These are phyloP conservation scores for Ananas comosus DNA, from an alignment of 176 grass and related monocot genomes.

Conservation along the genomic window DNA sequence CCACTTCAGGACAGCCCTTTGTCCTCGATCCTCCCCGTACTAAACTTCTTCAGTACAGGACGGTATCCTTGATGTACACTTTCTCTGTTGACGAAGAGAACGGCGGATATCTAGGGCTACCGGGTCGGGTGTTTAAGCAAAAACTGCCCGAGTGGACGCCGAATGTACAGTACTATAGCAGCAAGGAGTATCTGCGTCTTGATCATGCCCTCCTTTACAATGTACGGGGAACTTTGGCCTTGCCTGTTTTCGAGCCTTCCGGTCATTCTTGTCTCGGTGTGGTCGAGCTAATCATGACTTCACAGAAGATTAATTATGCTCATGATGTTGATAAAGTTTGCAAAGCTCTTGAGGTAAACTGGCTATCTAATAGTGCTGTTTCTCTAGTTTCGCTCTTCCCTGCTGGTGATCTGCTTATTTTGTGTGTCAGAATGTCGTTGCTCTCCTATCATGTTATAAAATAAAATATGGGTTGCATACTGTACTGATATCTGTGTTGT, in stretches of 20 bases:
- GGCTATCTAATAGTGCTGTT: not conserved
- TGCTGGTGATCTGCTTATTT: not conserved
- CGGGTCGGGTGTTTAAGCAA: slow-evolving; percentile 17
- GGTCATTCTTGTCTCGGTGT: slow-evolving; percentile 18
- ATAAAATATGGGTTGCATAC: no score
- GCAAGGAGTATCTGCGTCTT: slow-evolving; percentile 26
- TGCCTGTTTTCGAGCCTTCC: slow-evolving; percentile 23
- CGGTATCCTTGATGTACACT: slow-evolving; percentile 21
- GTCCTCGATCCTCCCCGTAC: slow-evolving; percentile 14
- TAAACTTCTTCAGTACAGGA: slow-evolving; percentile 21
- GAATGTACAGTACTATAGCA: slow-evolving; percentile 27
- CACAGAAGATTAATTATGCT: slow-evolving; percentile 24
- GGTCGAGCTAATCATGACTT: slow-evolving; percentile 18
- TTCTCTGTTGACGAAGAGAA: slow-evolving; percentile 12
- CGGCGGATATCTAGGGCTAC: slow-evolving; percentile 13
- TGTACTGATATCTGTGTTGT: no score
- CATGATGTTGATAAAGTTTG: slow-evolving; percentile 26
- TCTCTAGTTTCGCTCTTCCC: not conserved
- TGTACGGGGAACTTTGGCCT: slow-evolving; percentile 17
- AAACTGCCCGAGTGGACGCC: slow-evolving; percentile 24
- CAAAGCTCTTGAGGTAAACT: slow-evolving; percentile 21
- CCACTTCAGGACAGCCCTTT: slow-evolving; percentile 23
- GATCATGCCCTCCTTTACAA: slow-evolving; percentile 21
- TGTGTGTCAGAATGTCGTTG: not conserved
- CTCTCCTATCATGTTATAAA: not conserved